Evolutionary conservation across 148 eudicot genomes (phyloP).

Genomic region (Oxyria digyna): DNA sequence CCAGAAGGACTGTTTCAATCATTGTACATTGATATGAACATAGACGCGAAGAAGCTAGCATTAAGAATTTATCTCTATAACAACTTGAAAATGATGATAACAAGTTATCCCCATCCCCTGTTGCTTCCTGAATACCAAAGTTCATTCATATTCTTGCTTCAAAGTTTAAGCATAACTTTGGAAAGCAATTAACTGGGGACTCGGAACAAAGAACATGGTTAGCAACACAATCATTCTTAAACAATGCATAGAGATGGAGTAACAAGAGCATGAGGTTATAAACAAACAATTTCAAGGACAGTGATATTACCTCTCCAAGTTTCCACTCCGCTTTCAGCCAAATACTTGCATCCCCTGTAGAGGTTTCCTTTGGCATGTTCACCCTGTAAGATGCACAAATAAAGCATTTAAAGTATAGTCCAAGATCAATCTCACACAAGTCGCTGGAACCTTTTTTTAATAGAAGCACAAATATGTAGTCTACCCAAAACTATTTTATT

Average conservation of each 20-base stretch:
- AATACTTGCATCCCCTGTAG: conserved; percentile 35
- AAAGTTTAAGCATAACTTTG: neutral
- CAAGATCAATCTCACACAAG: neutral
- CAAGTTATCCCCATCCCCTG: neutral
- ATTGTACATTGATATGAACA: neutral
- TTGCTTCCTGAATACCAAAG: conserved; percentile 11
- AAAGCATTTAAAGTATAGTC: neutral
- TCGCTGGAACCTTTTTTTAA: neutral
- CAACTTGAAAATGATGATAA: neutral
- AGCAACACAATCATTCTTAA: neutral
- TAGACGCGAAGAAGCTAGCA: neutral
- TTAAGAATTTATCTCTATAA: neutral
- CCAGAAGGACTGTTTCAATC: neutral
- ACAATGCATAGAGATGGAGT: neutral
- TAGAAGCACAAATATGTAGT: neutral
- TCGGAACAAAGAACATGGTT: neutral
- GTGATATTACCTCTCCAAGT: conserved; percentile 55
- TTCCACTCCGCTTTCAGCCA: conserved; percentile 73
- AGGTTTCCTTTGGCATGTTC: conserved; percentile 18
- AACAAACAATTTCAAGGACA: neutral
- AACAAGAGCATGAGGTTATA: neutral
- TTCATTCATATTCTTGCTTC: conserved; percentile 8
- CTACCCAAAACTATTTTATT: too few relatives aligned
- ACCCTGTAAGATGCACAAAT: conserved; percentile 25
- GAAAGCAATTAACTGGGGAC: neutral